phyloP scores from a whole-genome alignment of 1,284 basidiomycete genomes.

The Austropuccinia psidii region DNA sequence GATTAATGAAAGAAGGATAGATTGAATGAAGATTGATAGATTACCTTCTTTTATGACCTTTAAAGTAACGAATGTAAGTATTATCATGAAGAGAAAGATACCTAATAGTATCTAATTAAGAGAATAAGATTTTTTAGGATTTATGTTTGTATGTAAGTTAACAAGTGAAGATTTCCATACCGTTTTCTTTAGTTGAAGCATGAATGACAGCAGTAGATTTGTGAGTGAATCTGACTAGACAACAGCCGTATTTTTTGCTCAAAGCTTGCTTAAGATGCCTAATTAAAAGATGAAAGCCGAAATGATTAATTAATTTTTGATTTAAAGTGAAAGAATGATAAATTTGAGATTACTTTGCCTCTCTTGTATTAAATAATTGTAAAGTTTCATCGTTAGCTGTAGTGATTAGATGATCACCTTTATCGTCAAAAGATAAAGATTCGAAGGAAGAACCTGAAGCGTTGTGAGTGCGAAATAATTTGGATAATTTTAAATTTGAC shows the following conservation, averaged over 20 bases:
- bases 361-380: slow-evolving; percentile 75
- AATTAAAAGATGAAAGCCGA: slow-evolving; percentile 41
- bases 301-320: neutral
- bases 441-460: slow-evolving; percentile 56
- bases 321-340: slow-evolving; percentile 40
- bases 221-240: slow-evolving; percentile 89
- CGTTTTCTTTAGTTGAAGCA: slow-evolving; percentile 90
- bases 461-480: slow-evolving; percentile 71
- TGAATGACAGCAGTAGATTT: slow-evolving; percentile 74
- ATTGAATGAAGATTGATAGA: slow-evolving; percentile 38
- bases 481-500: slow-evolving; percentile 49
- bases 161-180: slow-evolving; percentile 39
- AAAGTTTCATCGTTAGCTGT: slow-evolving; percentile 90
- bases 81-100: slow-evolving; percentile 95
- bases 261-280: slow-evolving; percentile 68
- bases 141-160: neutral
- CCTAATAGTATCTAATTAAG: slow-evolving; percentile 62
- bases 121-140: neutral
- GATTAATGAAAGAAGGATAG: neutral
- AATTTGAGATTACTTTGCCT: slow-evolving; percentile 71
- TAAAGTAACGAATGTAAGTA: slow-evolving; percentile 90
- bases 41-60: slow-evolving; percentile 71
- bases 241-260: slow-evolving; percentile 94
- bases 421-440: slow-evolving; percentile 80
- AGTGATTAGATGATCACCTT: slow-evolving; percentile 75